Percentiles rank a stretch among this genome's conserved stretches.
These are phyloP conservation scores for Atalantia buxifolia DNA, from an alignment of 345 rosid species.

Conservation along the genomic window DNA sequence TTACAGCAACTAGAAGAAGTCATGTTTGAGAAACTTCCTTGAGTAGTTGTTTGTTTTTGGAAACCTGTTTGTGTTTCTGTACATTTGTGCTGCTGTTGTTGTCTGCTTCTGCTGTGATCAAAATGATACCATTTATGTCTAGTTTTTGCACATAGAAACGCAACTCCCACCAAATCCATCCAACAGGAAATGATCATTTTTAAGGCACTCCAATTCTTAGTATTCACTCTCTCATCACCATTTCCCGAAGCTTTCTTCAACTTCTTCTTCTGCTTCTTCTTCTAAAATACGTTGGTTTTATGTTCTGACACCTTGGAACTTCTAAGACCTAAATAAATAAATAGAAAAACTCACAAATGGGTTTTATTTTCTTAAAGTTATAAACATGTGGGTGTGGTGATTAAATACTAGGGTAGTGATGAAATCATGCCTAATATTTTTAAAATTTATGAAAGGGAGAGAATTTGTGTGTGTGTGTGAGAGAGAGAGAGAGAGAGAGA, in stretches of 20 bases:
- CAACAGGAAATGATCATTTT: conserved; percentile 28
- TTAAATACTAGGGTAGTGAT: conserved; percentile 60
- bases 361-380: conserved; percentile 51
- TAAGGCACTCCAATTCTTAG: conserved; percentile 25
- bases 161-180: conserved; percentile 45
- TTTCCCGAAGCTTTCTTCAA: conserved; percentile 36
- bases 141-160: conserved; percentile 34
- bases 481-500: background rate
- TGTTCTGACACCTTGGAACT: conserved; percentile 33
- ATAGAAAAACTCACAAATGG: conserved; percentile 20
- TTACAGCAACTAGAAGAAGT: conserved; percentile 34
- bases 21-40: conserved; percentile 36
- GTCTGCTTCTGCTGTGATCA: conserved; percentile 43
- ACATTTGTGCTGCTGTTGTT: conserved; percentile 31
- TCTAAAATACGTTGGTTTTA: conserved; percentile 33
- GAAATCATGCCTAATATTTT: conserved; percentile 46
- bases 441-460: conserved; percentile 4
- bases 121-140: conserved; percentile 52
- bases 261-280: conserved; percentile 26
- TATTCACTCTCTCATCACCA: conserved; percentile 35
- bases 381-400: conserved; percentile 62
- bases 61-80: conserved; percentile 17
- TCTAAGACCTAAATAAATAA: conserved; percentile 22
- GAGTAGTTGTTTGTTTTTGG: conserved; percentile 10
- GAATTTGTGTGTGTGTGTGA: too few relatives aligned